phyloP scores from a whole-genome alignment of 2,329 filamentous ascomycete species.

The Fonsecaea multimorphosa region DNA sequence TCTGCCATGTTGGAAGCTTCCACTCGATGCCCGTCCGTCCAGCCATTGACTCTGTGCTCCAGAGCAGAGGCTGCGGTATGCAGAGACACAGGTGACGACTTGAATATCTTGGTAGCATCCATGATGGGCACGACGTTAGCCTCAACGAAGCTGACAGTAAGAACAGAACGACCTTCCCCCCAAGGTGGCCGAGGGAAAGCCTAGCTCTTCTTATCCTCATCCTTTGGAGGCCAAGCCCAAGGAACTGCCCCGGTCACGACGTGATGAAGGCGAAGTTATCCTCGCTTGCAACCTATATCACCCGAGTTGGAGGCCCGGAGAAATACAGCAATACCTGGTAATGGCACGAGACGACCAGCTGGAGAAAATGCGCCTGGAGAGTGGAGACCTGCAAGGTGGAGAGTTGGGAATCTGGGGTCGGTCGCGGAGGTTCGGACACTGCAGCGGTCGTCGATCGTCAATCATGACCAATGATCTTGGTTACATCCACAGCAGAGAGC shows the following conservation, averaged over 20 bases:
- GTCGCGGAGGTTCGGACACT: conserved; percentile 2
- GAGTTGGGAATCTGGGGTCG: conserved; percentile 16
- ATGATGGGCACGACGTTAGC: neutral
- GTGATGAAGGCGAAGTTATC: conserved; percentile 14
- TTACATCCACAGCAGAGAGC: conserved; percentile 8
- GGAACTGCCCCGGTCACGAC: conserved; percentile 7
- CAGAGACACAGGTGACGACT: conserved; percentile 10
- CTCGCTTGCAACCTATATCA: conserved; percentile 16
- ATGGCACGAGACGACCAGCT: neutral
- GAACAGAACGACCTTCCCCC: neutral
- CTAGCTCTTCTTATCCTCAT: conserved; percentile 3
- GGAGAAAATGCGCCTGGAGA: neutral
- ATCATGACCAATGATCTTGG: conserved; percentile 1
- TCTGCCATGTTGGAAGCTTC: neutral
- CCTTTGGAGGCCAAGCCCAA: neutral
- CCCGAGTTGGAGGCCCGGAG: neutral
- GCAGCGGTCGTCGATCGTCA: conserved; percentile 7
- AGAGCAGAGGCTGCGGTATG: too few species aligned
- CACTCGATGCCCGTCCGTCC: neutral
- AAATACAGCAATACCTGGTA: neutral
- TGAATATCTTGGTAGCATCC: conserved; percentile 23
- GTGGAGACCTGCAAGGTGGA: conserved; percentile 9
- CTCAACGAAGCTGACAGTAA: neutral
- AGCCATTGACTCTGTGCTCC: too few species aligned
- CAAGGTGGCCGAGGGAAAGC: neutral